These are phyloP conservation scores for Achaetomium macrosporum DNA, from an alignment of 2,329 filamentous ascomycete species.

Conservation along the genomic window DNA sequence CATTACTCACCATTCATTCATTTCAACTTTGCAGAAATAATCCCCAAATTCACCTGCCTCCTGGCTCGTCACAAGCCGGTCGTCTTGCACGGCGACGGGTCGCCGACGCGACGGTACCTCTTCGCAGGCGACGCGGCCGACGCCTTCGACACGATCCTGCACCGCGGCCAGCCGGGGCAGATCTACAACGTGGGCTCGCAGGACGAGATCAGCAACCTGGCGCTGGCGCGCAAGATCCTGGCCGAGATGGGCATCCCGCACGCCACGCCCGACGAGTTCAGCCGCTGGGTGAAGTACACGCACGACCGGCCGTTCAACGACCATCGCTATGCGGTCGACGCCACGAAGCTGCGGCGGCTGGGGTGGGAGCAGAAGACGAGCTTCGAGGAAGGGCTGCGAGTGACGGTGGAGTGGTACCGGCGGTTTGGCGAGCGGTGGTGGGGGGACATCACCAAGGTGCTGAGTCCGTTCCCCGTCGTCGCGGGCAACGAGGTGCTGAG, in stretches of 20 bases:
- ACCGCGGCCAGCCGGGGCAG: constrained; percentile 67
- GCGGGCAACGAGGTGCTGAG: constrained; percentile 49
- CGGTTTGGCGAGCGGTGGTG: constrained; percentile 63
- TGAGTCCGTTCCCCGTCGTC: constrained; percentile 62
- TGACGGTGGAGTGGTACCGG: constrained; percentile 65
- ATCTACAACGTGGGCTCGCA: constrained; percentile 78
- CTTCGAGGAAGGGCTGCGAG: constrained; percentile 57
- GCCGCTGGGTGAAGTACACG: constrained; percentile 66
- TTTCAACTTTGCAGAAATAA: constrained; percentile 78
- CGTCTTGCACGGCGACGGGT: constrained; percentile 70
- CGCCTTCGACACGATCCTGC: constrained; percentile 77
- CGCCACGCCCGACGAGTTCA: constrained; percentile 38
- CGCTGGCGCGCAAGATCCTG: constrained; percentile 61
- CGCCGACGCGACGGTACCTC: constrained; percentile 67
- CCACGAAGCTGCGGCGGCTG: constrained; percentile 58
- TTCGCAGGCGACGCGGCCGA: constrained; percentile 75
- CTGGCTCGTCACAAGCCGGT: constrained; percentile 61
- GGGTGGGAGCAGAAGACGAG: constrained; percentile 64
- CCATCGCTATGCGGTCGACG: constrained; percentile 65
- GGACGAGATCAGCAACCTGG: constrained; percentile 70
- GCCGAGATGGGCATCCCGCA: constrained; percentile 52
- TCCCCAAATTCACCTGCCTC: constrained; percentile 73
- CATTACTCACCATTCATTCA: neutral
- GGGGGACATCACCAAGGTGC: constrained; percentile 63
- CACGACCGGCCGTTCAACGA: constrained; percentile 76